phyloP scores from a whole-genome alignment of 1,284 basidiomycete genomes.

The Rhodotorula sp. region DNA sequence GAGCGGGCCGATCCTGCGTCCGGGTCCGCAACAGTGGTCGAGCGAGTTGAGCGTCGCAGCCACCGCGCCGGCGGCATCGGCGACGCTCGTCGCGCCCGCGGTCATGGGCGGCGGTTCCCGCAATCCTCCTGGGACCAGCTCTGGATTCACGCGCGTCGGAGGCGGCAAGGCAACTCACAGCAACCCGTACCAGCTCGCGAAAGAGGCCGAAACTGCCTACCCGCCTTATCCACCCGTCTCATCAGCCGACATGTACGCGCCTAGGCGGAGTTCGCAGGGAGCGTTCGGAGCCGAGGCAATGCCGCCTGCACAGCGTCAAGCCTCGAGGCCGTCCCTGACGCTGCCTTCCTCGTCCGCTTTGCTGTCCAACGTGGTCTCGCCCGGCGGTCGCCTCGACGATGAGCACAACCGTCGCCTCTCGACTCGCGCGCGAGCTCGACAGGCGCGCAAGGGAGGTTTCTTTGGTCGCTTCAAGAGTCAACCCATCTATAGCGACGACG shows the following conservation, averaged over 20 bases:
- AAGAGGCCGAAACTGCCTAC: constrained; percentile 10
- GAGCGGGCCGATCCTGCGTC: constrained; percentile 20
- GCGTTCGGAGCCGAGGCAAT: constrained; percentile 16
- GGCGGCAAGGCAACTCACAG: constrained; percentile 61
- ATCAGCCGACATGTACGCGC: constrained; percentile 31
- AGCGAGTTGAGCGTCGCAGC: constrained; percentile 11
- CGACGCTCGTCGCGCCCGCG: constrained; percentile 37
- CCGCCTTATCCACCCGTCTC: constrained; percentile 32
- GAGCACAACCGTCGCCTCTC: constrained; percentile 21
- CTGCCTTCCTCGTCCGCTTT: constrained; percentile 28
- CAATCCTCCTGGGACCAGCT: constrained; percentile 42
- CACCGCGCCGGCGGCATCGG: constrained; percentile 10
- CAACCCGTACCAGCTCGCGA: constrained; percentile 38
- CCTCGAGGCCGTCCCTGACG: constrained; percentile 19
- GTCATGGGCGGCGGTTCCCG: constrained; percentile 45
- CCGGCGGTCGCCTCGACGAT: constrained; percentile 20
- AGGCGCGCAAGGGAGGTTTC: constrained; percentile 24
- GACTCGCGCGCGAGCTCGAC: neutral
- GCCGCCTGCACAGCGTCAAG: neutral
- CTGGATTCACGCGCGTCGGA: constrained; percentile 72
- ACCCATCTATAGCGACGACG: constrained; percentile 24
- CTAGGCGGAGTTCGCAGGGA: constrained; percentile 18
- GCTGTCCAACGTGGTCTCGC: constrained; percentile 34
- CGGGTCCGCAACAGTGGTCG: constrained; percentile 24
- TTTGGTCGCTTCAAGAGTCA: constrained; percentile 38